These are phyloP conservation scores for Torulaspora delbrueckii DNA, from an alignment of 805 yeast genomes.

Conservation along the genomic window DNA sequence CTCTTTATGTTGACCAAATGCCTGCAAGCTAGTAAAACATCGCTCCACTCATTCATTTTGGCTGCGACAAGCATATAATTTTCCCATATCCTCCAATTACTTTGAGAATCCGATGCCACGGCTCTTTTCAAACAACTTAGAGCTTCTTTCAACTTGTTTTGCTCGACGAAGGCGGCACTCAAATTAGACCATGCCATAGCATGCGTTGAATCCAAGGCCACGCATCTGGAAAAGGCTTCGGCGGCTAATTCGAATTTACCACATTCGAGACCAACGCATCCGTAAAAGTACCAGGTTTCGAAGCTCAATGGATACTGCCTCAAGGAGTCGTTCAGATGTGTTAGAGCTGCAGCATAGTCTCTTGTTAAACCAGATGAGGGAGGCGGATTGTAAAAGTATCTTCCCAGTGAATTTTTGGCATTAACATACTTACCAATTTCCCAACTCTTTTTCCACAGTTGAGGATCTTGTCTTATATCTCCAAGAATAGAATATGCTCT, in stretches of 20 bases:
- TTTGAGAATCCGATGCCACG: constrained; percentile 60
- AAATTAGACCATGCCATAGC: constrained; percentile 88
- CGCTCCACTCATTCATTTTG: constrained; percentile 81
- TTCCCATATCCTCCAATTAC: constrained; percentile 88
- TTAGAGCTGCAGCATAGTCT: constrained; percentile 51
- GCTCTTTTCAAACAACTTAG: constrained; percentile 82
- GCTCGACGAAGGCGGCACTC: constrained; percentile 67
- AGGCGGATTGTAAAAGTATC: constrained; percentile 66
- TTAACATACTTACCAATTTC: constrained; percentile 71
- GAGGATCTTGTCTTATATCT: constrained; percentile 73
- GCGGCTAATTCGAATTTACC: constrained; percentile 71
- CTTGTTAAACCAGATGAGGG: constrained; percentile 45
- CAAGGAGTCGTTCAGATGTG: constrained; percentile 70
- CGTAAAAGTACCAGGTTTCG: constrained; percentile 89
- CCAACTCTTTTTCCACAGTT: constrained; percentile 84
- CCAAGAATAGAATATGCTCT: constrained; percentile 82
- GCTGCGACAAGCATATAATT: constrained; percentile 80
- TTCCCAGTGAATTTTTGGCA: constrained; percentile 80
- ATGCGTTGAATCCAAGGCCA: constrained; percentile 74
- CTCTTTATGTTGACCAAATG: constrained; percentile 55
- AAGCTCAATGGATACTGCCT: constrained; percentile 65
- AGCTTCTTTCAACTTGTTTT: constrained; percentile 69
- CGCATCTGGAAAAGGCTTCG: constrained; percentile 89
- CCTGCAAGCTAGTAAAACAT: constrained; percentile 71
- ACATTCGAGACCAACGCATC: constrained; percentile 79